Percentiles rank a stretch among this genome's conserved stretches.
These are phyloP conservation scores for Astrothelium subdiscretum DNA, from an alignment of 495 filamentous ascomycete genomes.

Conservation along the genomic window DNA sequence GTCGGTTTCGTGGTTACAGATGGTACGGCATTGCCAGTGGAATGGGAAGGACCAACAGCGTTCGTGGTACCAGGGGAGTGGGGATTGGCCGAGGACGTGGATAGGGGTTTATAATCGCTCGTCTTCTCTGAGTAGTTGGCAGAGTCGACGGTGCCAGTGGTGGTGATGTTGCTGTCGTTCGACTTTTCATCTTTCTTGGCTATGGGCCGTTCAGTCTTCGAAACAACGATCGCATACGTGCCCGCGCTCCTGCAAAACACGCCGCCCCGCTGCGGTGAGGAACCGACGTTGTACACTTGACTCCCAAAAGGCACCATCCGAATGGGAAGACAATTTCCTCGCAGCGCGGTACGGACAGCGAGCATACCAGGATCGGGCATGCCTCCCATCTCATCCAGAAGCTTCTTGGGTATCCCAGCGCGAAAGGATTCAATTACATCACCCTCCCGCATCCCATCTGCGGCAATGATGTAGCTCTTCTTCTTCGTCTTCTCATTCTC, in stretches of 20 bases:
- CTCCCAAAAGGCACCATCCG: constrained; percentile 91
- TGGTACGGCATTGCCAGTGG: neutral
- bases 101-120: neutral
- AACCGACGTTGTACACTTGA: constrained; percentile 80
- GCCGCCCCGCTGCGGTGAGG: constrained; percentile 55
- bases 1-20: neutral
- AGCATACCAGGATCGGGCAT: constrained; percentile 85
- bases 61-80: neutral
- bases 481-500: constrained; percentile 52
- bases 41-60: neutral
- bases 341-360: constrained; percentile 83
- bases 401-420: constrained; percentile 68
- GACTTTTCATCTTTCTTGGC: constrained; percentile 36
- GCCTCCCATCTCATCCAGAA: constrained; percentile 85
- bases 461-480: constrained; percentile 83
- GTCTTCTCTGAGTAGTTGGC: constrained; percentile 48
- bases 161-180: neutral
- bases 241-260: constrained; percentile 92
- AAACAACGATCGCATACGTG: constrained; percentile 74
- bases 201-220: constrained; percentile 57
- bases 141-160: constrained; percentile 7
- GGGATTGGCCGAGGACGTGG: neutral
- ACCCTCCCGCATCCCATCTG: constrained; percentile 84
- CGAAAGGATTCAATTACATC: constrained; percentile 87
- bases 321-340: constrained; percentile 88